A percentile compares a stretch with the other conserved stretches of the same genome.
These are phyloP conservation scores for Penicillium thymicola DNA, from an alignment of 2,329 filamentous ascomycete genomes.

Conservation along the genomic window DNA sequence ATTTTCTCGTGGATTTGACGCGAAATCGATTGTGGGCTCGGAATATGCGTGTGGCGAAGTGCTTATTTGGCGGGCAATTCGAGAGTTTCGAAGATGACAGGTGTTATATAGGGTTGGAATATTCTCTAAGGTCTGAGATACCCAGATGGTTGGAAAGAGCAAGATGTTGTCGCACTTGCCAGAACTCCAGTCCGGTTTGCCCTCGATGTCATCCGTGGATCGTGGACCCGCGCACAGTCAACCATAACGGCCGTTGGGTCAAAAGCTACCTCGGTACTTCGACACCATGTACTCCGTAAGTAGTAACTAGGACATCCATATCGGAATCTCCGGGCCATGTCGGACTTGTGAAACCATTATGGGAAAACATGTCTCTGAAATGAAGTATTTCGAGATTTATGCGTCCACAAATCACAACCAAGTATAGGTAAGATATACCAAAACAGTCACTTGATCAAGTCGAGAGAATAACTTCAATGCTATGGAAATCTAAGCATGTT, in stretches of 20 bases:
- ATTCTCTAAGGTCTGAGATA: background rate
- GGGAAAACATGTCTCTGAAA: background rate
- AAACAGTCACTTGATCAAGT: background rate
- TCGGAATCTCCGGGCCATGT: background rate
- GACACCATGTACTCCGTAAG: no score
- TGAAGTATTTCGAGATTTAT: background rate
- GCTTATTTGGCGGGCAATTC: background rate
- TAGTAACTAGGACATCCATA: background rate
- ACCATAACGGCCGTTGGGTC: background rate
- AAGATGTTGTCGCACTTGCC: background rate
- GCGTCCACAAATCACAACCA: background rate
- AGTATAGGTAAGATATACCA: background rate
- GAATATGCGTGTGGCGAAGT: constrained; percentile 19
- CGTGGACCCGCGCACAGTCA: background rate
- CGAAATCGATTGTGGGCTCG: constrained; percentile 20
- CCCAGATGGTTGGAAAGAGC: background rate
- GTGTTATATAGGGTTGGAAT: background rate
- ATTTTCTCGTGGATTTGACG: constrained; percentile 1
- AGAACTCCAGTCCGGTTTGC: constrained; percentile 3
- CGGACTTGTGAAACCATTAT: background rate
- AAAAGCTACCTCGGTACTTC: no score
- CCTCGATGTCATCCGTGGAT: constrained; percentile 21
- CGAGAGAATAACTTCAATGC: background rate
- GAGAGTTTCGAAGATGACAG: background rate
- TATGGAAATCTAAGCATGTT: no score